These are phyloP conservation scores for Mortierella sp. DNA, from an alignment of 371 early-diverging fungal species.

Conservation along the genomic window DNA sequence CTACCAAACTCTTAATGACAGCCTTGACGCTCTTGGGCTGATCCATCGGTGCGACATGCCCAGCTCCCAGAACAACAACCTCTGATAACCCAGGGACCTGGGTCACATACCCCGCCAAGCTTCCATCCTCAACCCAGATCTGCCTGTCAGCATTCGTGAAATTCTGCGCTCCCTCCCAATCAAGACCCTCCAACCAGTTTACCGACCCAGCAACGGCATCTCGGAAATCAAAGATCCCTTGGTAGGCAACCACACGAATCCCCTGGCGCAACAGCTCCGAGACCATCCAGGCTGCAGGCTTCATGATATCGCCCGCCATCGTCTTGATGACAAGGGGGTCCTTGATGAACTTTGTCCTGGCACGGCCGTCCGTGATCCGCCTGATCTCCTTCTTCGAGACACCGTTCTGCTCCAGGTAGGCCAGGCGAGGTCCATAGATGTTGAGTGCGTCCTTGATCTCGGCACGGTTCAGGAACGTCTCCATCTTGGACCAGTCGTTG, in stretches of 20 bases:
- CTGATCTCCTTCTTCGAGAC: constrained; percentile 30
- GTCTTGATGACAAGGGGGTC: constrained; percentile 62
- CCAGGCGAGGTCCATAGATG: constrained; percentile 40
- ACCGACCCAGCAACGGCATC: constrained; percentile 72
- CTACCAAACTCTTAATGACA: constrained; percentile 30
- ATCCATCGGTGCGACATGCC: constrained; percentile 76
- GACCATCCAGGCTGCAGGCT: constrained; percentile 63
- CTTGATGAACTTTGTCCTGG: constrained; percentile 52
- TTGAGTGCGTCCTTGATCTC: constrained; percentile 67
- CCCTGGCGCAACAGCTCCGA: constrained; percentile 60
- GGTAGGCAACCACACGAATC: constrained; percentile 49
- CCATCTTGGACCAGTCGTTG: constrained; percentile 68
- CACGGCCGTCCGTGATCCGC: constrained; percentile 29
- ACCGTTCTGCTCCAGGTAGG: constrained; percentile 28
- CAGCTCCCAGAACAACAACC: constrained; percentile 70
- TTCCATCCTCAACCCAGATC: constrained; percentile 38
- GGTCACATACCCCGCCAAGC: constrained; percentile 69
- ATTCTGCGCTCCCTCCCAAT: constrained; percentile 65
- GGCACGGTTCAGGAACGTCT: constrained; percentile 62
- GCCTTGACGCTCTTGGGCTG: constrained; percentile 38
- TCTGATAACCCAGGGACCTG: constrained; percentile 60
- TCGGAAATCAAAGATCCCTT: constrained; percentile 75
- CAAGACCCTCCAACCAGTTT: constrained; percentile 70
- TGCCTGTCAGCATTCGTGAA: constrained; percentile 63
- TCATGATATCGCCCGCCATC: constrained; percentile 71